Evolutionary conservation across 2,329 filamentous ascomycete genomes (phyloP).

Genomic region (Fusarium sp.): DNA sequence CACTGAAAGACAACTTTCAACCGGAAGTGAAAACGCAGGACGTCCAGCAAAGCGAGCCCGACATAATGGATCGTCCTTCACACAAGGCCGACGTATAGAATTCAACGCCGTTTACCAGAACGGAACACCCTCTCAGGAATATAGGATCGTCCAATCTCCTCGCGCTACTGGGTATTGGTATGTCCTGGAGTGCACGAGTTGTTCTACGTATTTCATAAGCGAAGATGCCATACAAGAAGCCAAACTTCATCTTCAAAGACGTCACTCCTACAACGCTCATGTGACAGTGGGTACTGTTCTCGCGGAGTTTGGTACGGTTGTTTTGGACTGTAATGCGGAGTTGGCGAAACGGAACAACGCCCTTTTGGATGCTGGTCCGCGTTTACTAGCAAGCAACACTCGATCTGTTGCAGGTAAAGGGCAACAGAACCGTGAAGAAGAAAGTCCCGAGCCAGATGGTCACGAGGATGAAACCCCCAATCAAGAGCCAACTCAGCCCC

Average conservation of each 20-base stretch:
- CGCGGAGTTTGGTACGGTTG: neutral
- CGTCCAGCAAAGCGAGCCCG: conserved; percentile 1
- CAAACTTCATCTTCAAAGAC: neutral
- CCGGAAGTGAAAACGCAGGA: neutral
- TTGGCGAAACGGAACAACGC: conserved; percentile 1
- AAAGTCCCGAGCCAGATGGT: too few species aligned
- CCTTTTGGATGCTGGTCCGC: fast-evolving
- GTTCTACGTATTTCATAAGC: neutral
- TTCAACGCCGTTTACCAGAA: neutral
- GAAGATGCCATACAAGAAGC: neutral
- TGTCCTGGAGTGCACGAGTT: conserved; percentile 1
- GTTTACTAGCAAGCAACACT: neutral
- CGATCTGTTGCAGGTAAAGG: neutral
- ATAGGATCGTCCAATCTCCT: neutral
- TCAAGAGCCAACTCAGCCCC: neutral
- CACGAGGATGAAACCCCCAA: neutral
- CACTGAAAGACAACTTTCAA: neutral
- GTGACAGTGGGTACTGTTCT: neutral
- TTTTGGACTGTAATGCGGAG: conserved; percentile 2
- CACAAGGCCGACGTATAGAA: conserved; percentile 1
- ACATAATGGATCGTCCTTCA: neutral
- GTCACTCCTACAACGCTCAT: neutral
- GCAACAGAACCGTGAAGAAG: too few species aligned
- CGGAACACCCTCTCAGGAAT: neutral
- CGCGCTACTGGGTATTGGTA: neutral